These are phyloP conservation scores for Penicillium sp. DNA, from an alignment of 2,329 filamentous ascomycete species.

Conservation along the genomic window DNA sequence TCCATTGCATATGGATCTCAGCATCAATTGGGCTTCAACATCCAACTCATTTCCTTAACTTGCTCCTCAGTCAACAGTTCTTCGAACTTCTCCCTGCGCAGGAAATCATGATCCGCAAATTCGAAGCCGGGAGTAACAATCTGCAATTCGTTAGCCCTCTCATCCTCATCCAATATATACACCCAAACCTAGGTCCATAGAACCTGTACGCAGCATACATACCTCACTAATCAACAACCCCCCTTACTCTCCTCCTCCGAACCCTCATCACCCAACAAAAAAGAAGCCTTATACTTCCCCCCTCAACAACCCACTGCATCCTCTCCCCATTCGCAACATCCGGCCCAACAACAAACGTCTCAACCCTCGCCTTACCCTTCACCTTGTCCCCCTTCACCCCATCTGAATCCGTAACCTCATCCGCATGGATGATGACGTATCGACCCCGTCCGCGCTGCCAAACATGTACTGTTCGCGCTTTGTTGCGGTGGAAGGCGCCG, in stretches of 20 bases:
- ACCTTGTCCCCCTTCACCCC: too few relatives aligned
- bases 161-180: not conserved
- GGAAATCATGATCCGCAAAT: conserved; percentile 64
- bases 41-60: conserved; percentile 20
- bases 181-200: not conserved
- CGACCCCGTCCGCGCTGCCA: conserved; percentile 60
- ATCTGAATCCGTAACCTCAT: too few relatives aligned
- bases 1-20: too few relatives aligned
- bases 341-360: conserved; percentile 61
- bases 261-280: conserved; percentile 50
- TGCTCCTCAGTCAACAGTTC: conserved; percentile 53
- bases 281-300: conserved; percentile 65
- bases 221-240: conserved; percentile 57
- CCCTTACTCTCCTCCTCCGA: not conserved
- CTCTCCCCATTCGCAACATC: conserved; percentile 57
- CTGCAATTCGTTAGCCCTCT: conserved; percentile 10
- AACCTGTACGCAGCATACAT: too few relatives aligned
- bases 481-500: conserved; percentile 62
- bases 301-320: conserved; percentile 66
- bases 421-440: conserved; percentile 61
- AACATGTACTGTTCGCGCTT: conserved; percentile 61
- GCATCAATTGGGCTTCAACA: not conserved
- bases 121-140: conserved; percentile 62
- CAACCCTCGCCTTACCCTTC: conserved; percentile 44
- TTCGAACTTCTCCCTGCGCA: conserved; percentile 50